Conservation (phyloP, 1,284 basidiomycete genomes). For the Sporisorium iseilematis-ciliati region DNA sequence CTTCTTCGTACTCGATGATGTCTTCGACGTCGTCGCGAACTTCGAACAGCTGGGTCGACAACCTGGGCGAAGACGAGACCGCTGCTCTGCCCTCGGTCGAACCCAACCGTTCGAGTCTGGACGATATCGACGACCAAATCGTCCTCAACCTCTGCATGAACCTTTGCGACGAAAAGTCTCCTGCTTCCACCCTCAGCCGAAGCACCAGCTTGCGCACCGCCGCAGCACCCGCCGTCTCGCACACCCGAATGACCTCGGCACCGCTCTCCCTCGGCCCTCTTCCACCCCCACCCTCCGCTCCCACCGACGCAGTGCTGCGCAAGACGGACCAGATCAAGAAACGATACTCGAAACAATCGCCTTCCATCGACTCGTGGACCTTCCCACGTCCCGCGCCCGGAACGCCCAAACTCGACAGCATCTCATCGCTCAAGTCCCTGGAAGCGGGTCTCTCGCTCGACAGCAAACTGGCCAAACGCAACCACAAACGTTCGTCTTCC, state of each 20-base stretch:
- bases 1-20: conserved; percentile 3
- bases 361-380: conserved; percentile 6
- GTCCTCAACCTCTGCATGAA: conserved; percentile 23
- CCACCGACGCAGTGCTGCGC: conserved; percentile 27
- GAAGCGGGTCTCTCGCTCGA: conserved; percentile 32
- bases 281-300: conserved; percentile 25
- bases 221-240: background rate
- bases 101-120: conserved; percentile 25
- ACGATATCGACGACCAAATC: conserved; percentile 40
- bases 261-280: conserved; percentile 36
- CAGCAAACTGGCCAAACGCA: conserved; percentile 21
- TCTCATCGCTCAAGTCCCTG: conserved; percentile 13
- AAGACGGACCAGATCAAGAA: conserved; percentile 34
- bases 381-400: conserved; percentile 4
- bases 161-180: conserved; percentile 19
- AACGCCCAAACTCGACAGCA: conserved; percentile 23
- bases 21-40: conserved; percentile 3
- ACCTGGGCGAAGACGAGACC: conserved; percentile 11
- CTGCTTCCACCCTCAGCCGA: background rate
- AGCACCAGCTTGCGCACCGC: conserved; percentile 1
- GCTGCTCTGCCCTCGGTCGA: conserved; percentile 4
- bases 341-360: conserved; percentile 28
- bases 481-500: conserved; percentile 22
- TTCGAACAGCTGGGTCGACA: conserved; percentile 21
- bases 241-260: conserved; percentile 13